Conservation (phyloP, 441 rosid species). For the Cnidoscolus chayamansa region DNA sequence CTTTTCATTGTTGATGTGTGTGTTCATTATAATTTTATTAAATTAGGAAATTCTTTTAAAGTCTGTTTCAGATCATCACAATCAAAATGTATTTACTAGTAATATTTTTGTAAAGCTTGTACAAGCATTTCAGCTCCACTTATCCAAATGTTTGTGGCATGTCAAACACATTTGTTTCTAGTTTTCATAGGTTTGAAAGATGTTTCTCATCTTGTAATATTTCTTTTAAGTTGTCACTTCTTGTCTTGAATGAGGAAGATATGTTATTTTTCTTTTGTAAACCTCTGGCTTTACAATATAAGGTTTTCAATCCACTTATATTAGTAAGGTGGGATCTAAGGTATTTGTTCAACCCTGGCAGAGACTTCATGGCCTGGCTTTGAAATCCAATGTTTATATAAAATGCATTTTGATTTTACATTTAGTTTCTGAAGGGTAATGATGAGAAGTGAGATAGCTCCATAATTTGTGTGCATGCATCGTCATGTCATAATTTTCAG, state of each 20-base stretch:
- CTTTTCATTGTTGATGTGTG: not conserved
- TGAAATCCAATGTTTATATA: not conserved
- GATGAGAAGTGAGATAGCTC: not conserved
- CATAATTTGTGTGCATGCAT: slow-evolving; percentile 4
- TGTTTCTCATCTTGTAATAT: not conserved
- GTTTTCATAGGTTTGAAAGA: not conserved
- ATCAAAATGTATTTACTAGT: not conserved
- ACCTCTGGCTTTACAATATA: not conserved
- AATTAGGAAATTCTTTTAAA: not conserved
- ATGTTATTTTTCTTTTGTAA: not conserved
- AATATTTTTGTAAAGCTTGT: not conserved
- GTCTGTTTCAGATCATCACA: not conserved
- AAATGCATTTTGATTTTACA: not conserved
- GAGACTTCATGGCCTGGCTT: not conserved
- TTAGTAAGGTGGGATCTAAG: not conserved
- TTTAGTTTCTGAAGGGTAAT: slow-evolving; percentile 4
- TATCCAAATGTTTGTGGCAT: not conserved
- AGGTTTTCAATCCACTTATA: not conserved
- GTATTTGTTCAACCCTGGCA: not conserved
- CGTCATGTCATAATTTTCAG: not conserved
- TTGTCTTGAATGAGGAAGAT: not conserved
- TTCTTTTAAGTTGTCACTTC: not conserved
- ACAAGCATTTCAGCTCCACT: not conserved
- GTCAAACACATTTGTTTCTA: not conserved
- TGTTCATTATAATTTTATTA: not conserved